Base-by-base conservation (phyloP, 2,329 filamentous ascomycete genomes). In the Nothophaeocryptopus gaeumannii region DNA sequence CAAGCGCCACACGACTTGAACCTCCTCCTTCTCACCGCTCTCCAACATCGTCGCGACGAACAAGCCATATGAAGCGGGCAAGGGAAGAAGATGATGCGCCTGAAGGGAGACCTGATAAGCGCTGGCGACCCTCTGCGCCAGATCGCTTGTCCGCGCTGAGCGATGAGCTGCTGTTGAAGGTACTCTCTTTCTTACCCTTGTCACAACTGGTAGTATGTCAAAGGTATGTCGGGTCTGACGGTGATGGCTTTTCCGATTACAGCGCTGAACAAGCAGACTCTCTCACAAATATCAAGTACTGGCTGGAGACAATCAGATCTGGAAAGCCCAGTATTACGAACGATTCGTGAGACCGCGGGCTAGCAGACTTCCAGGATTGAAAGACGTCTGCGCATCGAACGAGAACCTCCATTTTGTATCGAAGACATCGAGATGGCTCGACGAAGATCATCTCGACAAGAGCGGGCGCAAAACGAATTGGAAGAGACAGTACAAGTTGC, bases 251-350 rank as follows among this genome's bases (percentile, higher is more conserved):
- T 34, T 20, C 8, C 37, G 5, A 8, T 5, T 26, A 9, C 42
- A 11, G 70, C 50, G 56, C 67, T 68, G 47, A 75, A 80, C 32
- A 73, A 77, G 5, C 74, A 78, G 83, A 47, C 77, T 91, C n/a
- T 96, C 89, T 2, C 82, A 74, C 46, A 88, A 87, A 51, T 86
- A 95, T 64, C 77, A 83, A 59, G 77, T 76, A 34, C 78, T 97
- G 13, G 80, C 88, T 7, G 78, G 80, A 47, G 93, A 97, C 68
- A 86, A 86, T 0, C 89, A 96, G 66, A 74, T 97, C 49, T 99
- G 93, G 93, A 93, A 92, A 68, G 79, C 80, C 11, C 81, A 89
- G 42, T 99, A 96, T 71, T 96, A 95, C 71, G 78, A 83, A 20
- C 84, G 86, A 55, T 97, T 95, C 70, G 88, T 96, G 29, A 79